Percentiles rank a stretch among this genome's conserved stretches.
These are phyloP conservation scores for Nymphaea thermarum DNA, from an alignment of 164 flowering plant genomes.

Conservation along the genomic window DNA sequence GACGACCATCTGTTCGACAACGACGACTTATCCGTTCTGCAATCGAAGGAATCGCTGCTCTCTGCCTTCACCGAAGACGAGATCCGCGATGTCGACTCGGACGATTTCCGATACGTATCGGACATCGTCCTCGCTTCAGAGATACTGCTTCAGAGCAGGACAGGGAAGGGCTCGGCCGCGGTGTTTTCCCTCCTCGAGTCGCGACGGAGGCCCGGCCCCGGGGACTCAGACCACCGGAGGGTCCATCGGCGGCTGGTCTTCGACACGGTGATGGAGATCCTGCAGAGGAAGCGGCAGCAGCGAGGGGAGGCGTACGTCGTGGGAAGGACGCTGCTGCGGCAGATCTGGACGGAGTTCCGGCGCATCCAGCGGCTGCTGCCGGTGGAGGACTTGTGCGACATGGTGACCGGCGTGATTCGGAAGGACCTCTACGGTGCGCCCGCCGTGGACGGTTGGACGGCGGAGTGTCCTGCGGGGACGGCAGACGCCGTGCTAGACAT, in stretches of 20 bases:
- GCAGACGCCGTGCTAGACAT: slow-evolving; percentile 65
- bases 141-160: slow-evolving; percentile 12
- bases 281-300: slow-evolving; percentile 38
- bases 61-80: neutral
- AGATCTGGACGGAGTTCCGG: slow-evolving; percentile 54
- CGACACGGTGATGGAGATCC: slow-evolving; percentile 57
- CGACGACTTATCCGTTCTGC: neutral
- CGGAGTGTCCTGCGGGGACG: slow-evolving; percentile 37
- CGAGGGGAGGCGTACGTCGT: slow-evolving; percentile 24
- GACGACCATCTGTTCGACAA: neutral
- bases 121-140: neutral
- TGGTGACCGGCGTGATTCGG: slow-evolving; percentile 39
- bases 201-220: neutral
- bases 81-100: neutral
- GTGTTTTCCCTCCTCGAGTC: neutral
- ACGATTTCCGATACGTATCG: neutral
- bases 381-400: slow-evolving; percentile 42
- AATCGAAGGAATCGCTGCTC: neutral
- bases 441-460: slow-evolving; percentile 48
- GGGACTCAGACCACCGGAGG: slow-evolving; percentile 5
- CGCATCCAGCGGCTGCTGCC: slow-evolving; percentile 21
- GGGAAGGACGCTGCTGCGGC: slow-evolving; percentile 13
- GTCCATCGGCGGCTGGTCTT: slow-evolving; percentile 55
- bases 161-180: slow-evolving; percentile 12
- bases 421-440: slow-evolving; percentile 40